Evolutionary conservation across 768 basidiomycete genomes (phyloP).

Genomic region (Lentinula aciculospora): DNA sequence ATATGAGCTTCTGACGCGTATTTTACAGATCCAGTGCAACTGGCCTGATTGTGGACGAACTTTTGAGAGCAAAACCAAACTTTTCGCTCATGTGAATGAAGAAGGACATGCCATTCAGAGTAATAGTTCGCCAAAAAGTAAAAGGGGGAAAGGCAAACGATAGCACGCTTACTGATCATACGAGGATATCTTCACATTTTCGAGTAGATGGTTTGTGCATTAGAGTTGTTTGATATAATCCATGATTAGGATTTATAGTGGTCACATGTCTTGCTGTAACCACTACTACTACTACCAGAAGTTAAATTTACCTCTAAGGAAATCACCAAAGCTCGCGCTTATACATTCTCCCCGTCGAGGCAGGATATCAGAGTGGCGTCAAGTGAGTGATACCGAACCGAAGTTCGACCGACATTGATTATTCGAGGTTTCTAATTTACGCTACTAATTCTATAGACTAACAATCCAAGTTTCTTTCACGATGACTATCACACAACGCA

Average conservation of each 20-base stretch:
- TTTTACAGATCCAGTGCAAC: constrained; percentile 19
- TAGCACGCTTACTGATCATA: constrained; percentile 9
- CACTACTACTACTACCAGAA: no score
- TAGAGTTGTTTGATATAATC: no score
- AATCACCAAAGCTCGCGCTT: no score
- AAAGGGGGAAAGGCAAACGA: constrained; percentile 25
- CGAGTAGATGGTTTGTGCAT: no score
- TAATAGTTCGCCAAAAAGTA: constrained; percentile 28
- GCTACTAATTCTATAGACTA: no score
- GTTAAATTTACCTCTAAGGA: no score
- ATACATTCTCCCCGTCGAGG: no score
- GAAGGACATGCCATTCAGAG: constrained; percentile 60
- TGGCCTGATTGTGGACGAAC: constrained; percentile 66
- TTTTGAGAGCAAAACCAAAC: constrained; percentile 66
- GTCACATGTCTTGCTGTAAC: no score
- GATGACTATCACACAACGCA: constrained; percentile 70
- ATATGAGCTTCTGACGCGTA: neutral
- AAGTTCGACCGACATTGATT: no score
- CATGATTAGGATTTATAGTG: no score
- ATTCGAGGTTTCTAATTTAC: no score
- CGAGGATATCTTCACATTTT: neutral
- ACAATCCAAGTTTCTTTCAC: no score
- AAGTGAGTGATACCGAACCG: neutral
- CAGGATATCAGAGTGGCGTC: neutral
- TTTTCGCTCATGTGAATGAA: constrained; percentile 69